Evolutionary conservation across 257 asterid genomes (phyloP), one percentile per base, ranked within the genome.

Genomic region (Misopates orontium): DNA sequence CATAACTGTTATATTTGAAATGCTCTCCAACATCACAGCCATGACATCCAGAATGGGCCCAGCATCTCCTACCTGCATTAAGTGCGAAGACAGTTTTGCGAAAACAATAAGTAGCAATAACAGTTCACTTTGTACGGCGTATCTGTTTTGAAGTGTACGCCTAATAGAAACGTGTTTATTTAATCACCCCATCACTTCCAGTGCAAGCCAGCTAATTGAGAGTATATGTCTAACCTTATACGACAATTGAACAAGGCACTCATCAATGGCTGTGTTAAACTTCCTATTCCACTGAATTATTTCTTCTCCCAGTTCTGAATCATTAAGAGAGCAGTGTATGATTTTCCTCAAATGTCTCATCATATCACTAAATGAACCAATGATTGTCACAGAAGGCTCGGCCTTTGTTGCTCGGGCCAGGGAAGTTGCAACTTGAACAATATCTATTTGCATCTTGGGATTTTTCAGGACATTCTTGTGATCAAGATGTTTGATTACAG

Each of bases 1-100:
- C 91, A 84, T 87, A 53, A 79, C 84, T 69, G 95, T 59, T 80
- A 67, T 73, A 74, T 72, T 82, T 60, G 95, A 84, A 58, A 80
- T 77, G 77, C 80, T 78, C 81, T 87, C 95, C 88, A 87, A 72
- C 95, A 82, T 84, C 82, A 87, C 88, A 62, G 95, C 84, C 95
- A 87, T 87, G 68, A 78, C 85, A 73, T 82, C 95, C 79, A 84
- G 83, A 70, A 87, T 84, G n/a, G 87, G 95, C 48, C 87, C 90
- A 58, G 89, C 89, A 78, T 87, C 95, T 60, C 95, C 95, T 54
- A 87, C 78, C 95, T 87, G 79, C 67, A 50, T 52, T 71, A 57
- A 73, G 75, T 28, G 42, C 6, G 8, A 36, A 5, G 10, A 3
- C 42, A 36, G 42, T 36, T 36, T 4, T 5, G 11, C 42, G 1